Evolutionary conservation across 352 stramenopile species (phyloP).

Genomic region (Thraustochytrium striatum): DNA sequence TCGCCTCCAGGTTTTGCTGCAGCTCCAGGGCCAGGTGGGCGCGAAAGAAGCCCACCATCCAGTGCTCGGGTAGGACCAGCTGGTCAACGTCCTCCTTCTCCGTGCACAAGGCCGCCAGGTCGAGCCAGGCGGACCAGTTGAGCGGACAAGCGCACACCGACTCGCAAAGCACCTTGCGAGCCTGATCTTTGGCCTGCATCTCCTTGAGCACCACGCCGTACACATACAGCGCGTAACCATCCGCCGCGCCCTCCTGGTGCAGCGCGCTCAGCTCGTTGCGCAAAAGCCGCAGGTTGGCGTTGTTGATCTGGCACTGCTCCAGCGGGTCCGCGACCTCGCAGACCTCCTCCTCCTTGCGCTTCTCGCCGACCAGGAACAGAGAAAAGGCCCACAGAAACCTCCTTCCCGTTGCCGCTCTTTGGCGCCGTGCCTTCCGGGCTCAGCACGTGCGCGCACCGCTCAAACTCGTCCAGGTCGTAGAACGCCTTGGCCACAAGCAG

Average conservation of each 20-base stretch:
- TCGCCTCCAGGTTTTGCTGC: slow-evolving; percentile 54
- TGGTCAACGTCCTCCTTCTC: slow-evolving; percentile 45
- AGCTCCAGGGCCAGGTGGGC: slow-evolving; percentile 56
- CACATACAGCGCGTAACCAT: slow-evolving; percentile 68
- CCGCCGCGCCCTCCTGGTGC: slow-evolving; percentile 54
- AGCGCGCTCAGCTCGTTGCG: slow-evolving; percentile 57
- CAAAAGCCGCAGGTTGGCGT: slow-evolving; percentile 61
- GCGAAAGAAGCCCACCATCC: slow-evolving; percentile 40
- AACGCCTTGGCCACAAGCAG: slow-evolving; percentile 46
- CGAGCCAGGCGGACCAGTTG: slow-evolving; percentile 96
- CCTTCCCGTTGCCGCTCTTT: slow-evolving; percentile 55
- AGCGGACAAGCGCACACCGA: neutral
- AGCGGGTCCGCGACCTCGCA: slow-evolving; percentile 60
- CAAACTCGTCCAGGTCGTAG: slow-evolving; percentile 50
- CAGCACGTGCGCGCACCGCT: slow-evolving; percentile 59
- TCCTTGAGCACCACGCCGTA: slow-evolving; percentile 66
- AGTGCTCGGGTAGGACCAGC: slow-evolving; percentile 21
- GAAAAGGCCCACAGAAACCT: slow-evolving; percentile 64
- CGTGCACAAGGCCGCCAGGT: slow-evolving; percentile 64
- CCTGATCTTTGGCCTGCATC: slow-evolving; percentile 45
- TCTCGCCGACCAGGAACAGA: slow-evolving; percentile 69
- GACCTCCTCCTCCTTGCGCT: slow-evolving; percentile 63
- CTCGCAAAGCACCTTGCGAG: neutral
- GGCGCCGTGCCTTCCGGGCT: slow-evolving; percentile 53
- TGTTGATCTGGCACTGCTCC: slow-evolving; percentile 55